phyloP scores from a whole-genome alignment of 1,284 basidiomycete species.

The Ustilago bromivora region DNA sequence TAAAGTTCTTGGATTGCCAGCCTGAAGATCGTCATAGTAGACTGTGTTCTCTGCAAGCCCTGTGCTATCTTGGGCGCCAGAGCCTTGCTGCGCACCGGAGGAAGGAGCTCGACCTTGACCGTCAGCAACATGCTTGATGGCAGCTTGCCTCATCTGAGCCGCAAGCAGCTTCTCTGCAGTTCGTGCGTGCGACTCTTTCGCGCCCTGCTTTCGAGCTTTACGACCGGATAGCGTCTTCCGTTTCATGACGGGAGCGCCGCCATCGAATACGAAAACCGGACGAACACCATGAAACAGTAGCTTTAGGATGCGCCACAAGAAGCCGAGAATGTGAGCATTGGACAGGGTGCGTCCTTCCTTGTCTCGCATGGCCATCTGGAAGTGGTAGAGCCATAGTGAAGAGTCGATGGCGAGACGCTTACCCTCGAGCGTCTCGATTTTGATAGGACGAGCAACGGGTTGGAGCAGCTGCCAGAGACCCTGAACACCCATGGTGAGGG shows the following conservation, averaged over 20 bases:
- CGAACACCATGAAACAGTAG: conserved; percentile 88
- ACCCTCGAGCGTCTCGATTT: conserved; percentile 69
- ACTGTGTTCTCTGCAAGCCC: conserved; percentile 72
- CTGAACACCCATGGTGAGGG: conserved; percentile 65
- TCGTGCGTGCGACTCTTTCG: conserved; percentile 65
- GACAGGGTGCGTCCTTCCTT: conserved; percentile 90
- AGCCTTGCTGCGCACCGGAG: conserved; percentile 10
- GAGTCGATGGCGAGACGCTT: conserved; percentile 81
- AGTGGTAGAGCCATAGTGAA: conserved; percentile 94
- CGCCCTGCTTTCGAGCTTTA: conserved; percentile 76
- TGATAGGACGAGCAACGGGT: conserved; percentile 69
- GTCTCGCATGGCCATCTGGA: conserved; percentile 91
- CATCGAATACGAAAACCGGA: conserved; percentile 90
- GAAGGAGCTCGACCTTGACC: conserved; percentile 17
- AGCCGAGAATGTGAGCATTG: conserved; percentile 95
- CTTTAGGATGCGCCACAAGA: conserved; percentile 84
- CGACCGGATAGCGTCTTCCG: conserved; percentile 69
- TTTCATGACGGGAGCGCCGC: conserved; percentile 72
- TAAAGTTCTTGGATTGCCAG: conserved; percentile 26
- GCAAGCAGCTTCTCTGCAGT: conserved; percentile 86
- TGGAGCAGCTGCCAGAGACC: conserved; percentile 69
- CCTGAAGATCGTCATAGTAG: conserved; percentile 56
- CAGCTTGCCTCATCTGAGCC: conserved; percentile 91
- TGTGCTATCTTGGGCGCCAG: conserved; percentile 1
- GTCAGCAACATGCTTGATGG: conserved; percentile 77